These are phyloP conservation scores for Glomus cerebriforme DNA, from an alignment of 192 early-diverging fungal species.

Conservation along the genomic window DNA sequence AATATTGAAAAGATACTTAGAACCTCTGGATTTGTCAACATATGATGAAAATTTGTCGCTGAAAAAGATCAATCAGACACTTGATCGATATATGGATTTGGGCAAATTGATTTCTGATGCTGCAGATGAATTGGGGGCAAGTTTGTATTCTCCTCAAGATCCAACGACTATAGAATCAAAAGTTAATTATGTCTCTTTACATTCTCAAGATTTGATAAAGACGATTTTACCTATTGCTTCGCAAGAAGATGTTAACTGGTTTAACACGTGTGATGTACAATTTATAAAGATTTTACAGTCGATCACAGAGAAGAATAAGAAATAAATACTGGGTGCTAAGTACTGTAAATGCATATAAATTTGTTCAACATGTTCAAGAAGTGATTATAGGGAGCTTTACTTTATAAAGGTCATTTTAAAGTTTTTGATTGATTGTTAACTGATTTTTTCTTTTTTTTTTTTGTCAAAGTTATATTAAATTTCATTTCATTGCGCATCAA, in stretches of 20 bases:
- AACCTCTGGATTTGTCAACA: neutral
- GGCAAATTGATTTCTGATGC: conserved; percentile 34
- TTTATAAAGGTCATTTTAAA: no score
- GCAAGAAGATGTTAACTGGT: conserved; percentile 40
- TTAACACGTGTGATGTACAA: conserved; percentile 43
- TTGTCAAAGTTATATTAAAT: no score
- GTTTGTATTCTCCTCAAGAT: conserved; percentile 43
- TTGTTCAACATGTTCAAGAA: no score
- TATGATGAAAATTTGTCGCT: neutral
- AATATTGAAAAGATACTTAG: conserved; percentile 41
- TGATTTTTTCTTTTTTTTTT: no score
- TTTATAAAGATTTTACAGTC: conserved; percentile 40
- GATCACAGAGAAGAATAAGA: conserved; percentile 13
- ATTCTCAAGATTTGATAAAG: conserved; percentile 43
- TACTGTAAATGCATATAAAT: no score
- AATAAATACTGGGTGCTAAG: no score
- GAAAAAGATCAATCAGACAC: conserved; percentile 35
- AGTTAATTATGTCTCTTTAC: conserved; percentile 34
- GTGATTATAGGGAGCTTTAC: no score
- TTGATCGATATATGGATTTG: conserved; percentile 40
- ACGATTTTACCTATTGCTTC: conserved; percentile 37
- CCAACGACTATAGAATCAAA: conserved; percentile 17
- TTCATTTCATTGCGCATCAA: no score
- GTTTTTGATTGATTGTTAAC: no score
- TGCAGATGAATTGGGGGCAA: conserved; percentile 42